Base-by-base conservation (phyloP, 2,329 filamentous ascomycete species). In the Neofusicoccum sp. region DNA sequence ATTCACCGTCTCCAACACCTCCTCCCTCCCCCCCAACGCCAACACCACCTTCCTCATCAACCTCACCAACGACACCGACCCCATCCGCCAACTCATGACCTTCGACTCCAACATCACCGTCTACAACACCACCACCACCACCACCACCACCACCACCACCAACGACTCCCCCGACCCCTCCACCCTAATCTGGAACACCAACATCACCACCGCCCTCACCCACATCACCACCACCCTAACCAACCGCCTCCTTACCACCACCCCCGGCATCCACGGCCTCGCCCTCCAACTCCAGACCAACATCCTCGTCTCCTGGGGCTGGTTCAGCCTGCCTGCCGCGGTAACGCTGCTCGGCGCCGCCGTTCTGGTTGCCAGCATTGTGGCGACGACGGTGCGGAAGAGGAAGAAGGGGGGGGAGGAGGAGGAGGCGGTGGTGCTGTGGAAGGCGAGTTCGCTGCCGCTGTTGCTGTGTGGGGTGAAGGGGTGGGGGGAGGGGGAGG, bases 71-170 rank as follows among this genome's bases (percentile, higher is more conserved):
- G 30, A 48, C 45, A 33, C 9, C 45, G 6, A 24, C 45, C 34
- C 45, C 6, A 16, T 48, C 8, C 45, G 45, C 28, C 28, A 33
- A 28, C 16, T 48, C 45, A 20, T 48, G 14, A 8, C 33, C 30
- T 48, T 48, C 45, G 45, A 48, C 45, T 48, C 33, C 45, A 48
- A 48, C 45, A 33, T 48, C 45, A 48, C 28, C 45, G 45, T 48
- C 8, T 12, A 14, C 41, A 44, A 44, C 41, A 44, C 26, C 41
- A 44, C 41, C 41, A 20, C 20, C 20, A 20, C 20, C 20, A 20
- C 20, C 41, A 6, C 12, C 44, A 12, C 11, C 24, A 30, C 24
- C 44, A 14, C 14, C 44, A 26, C 28, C n/a, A 12, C 24, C 11
- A 12, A 9, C 26, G 20, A 47, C n/a, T 33, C 38, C 20, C 4